Evolutionary conservation across 2,329 filamentous ascomycete genomes (phyloP), one percentile per base, ranked within the genome.

Genomic region (Calonectria pauciramosa): DNA sequence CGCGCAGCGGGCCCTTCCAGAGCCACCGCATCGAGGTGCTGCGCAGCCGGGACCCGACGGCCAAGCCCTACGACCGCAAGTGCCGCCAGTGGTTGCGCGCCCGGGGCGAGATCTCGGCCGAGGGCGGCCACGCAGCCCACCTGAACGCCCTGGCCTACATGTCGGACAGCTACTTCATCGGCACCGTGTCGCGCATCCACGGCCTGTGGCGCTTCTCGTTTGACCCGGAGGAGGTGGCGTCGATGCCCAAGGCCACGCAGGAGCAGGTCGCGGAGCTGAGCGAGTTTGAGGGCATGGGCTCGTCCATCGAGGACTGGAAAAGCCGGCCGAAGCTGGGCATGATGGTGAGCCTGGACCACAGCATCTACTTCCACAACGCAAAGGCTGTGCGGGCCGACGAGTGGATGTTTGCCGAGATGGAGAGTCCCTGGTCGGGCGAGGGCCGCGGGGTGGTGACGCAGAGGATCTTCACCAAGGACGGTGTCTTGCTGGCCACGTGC

Each of bases 81-180:
- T 91, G 93, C 72, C 89, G 91, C 66, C 92, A 93, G 79, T 96
- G 95, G 95, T 89, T 96, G 77, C 92, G 93, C 68, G 93, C 94
- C 13, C 88, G 93, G 66, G 96, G 96, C 38, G 89, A 85, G 72
- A 97, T 99, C 80, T 94, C 93, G 52, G 89, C 90, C 1, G 88
- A 88, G 4, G 95, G 95, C 26, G 95, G 95, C 1, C 91, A 93
- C 77, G 91, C 94, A 80, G 95, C 96, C 14, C 96, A 99, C 83
- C 88, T 98, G 44, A 94, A 91, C 47, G 97, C 97, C 11, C 89
- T 99, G 75, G 96, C 96, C 30, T 99, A 99, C 87, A 94, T 99
- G 88, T 95, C 93, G 32, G 96, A 99, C 86, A 94, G 91, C 82
- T 97, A 95, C 87, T 99, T 99, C 86, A 96, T 99, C 84, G 96